phyloP scores from a whole-genome alignment of 1,284 basidiomycete genomes.

The Rhizoctonia solani region DNA sequence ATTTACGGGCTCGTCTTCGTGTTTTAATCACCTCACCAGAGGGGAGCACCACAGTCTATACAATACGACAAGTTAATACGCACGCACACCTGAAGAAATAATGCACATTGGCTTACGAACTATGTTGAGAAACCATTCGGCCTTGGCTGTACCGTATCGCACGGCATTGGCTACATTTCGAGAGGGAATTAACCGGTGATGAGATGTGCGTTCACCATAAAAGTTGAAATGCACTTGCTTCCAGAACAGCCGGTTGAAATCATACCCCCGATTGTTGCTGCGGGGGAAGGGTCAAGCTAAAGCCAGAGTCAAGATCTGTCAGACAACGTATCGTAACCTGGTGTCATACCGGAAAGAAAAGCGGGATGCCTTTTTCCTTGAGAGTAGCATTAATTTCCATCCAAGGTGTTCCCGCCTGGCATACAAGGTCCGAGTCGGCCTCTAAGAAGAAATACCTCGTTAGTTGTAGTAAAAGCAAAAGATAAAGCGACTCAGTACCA shows the following conservation, averaged over 20 bases:
- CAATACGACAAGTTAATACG: neutral
- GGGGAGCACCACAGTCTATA: conserved; percentile 84
- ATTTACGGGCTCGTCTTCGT: conserved; percentile 81
- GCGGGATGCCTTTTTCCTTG: conserved; percentile 67
- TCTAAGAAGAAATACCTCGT: conserved; percentile 49
- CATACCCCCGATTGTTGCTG: conserved; percentile 92
- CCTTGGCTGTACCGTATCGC: conserved; percentile 83
- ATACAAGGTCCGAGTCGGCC: conserved; percentile 78
- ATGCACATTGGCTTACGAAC: conserved; percentile 50
- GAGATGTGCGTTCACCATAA: neutral
- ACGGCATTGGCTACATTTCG: conserved; percentile 94
- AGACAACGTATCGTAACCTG: neutral
- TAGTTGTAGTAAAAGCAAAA: neutral
- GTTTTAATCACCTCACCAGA: conserved; percentile 94
- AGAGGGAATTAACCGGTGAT: conserved; percentile 45
- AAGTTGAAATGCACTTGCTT: conserved; percentile 53
- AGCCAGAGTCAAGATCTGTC: neutral
- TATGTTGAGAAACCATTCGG: conserved; percentile 82
- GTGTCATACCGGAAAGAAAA: conserved; percentile 83
- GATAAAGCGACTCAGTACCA: conserved; percentile 50
- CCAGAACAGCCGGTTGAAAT: conserved; percentile 81
- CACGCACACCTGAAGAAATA: neutral
- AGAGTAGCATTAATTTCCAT: conserved; percentile 82
- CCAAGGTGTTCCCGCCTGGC: conserved; percentile 85
- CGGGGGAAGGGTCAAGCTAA: conserved; percentile 75